phyloP scores from a whole-genome alignment of 495 filamentous ascomycete genomes.

The Thermothielavioides terrestris region DNA sequence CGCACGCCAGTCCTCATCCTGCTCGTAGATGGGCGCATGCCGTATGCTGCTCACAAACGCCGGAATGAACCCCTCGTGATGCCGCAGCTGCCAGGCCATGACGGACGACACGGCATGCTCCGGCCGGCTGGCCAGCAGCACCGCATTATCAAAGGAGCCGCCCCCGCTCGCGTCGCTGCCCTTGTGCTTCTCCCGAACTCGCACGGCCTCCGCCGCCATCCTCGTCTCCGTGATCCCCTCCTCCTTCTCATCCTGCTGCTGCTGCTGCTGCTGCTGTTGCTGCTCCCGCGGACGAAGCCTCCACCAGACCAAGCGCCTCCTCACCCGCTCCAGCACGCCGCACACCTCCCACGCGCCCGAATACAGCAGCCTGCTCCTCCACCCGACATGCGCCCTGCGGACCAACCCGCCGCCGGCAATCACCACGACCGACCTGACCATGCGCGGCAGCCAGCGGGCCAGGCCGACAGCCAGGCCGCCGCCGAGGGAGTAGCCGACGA shows the following conservation, averaged over 20 bases:
- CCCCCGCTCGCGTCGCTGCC: conserved; percentile 31
- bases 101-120: conserved; percentile 34
- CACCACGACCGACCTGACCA: conserved; percentile 63
- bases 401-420: conserved; percentile 62
- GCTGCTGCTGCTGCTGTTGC: no score
- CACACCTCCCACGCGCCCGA: conserved; percentile 28
- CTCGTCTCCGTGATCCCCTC: conserved; percentile 18
- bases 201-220: conserved; percentile 23
- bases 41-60: conserved; percentile 49
- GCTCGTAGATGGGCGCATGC: conserved; percentile 47
- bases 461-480: conserved; percentile 69
- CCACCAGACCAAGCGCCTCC: conserved; percentile 44
- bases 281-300: conserved; percentile 43
- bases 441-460: conserved; percentile 56
- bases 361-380: conserved; percentile 35
- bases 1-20: conserved; percentile 48
- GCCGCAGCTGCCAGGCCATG: conserved; percentile 47
- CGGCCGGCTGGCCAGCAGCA: conserved; percentile 30
- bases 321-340: conserved; percentile 49
- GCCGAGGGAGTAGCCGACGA: conserved; percentile 79
- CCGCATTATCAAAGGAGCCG: conserved; percentile 32
- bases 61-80: conserved; percentile 47
- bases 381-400: conserved; percentile 32
- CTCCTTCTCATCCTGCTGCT: neutral
- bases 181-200: conserved; percentile 11